These are phyloP conservation scores for Vanrija humicola DNA, from an alignment of 1,284 basidiomycete genomes.

Conservation along the genomic window DNA sequence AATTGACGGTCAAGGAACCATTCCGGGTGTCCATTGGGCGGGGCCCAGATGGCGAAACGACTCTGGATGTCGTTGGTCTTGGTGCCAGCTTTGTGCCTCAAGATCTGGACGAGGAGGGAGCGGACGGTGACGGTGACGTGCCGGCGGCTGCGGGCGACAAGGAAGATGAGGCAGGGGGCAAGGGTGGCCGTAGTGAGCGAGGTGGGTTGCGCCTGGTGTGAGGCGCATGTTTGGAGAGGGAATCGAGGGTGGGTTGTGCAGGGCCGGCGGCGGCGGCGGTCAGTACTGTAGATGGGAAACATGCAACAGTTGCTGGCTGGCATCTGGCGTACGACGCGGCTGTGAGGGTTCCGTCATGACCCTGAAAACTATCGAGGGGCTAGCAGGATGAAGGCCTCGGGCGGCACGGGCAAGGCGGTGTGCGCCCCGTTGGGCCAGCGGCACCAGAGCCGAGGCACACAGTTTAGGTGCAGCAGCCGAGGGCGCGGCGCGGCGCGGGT, in stretches of 20 bases:
- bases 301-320: not conserved
- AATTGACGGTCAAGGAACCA: slow-evolving; percentile 48
- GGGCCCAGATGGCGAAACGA: slow-evolving; percentile 24
- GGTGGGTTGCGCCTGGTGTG: not conserved
- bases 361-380: too few species aligned
- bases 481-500: too few species aligned
- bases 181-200: not conserved
- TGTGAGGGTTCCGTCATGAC: too few species aligned
- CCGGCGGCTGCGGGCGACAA: not conserved
- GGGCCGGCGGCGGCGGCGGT: not conserved
- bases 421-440: too few species aligned
- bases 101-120: not conserved
- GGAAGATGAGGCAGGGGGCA: not conserved
- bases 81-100: slow-evolving; percentile 47
- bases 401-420: too few species aligned
- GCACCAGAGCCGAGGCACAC: too few species aligned
- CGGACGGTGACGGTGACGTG: not conserved
- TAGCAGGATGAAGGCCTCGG: too few species aligned
- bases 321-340: too few species aligned
- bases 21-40: slow-evolving; percentile 37
- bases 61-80: slow-evolving; percentile 42
- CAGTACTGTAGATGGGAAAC: not conserved
- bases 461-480: too few species aligned
- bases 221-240: not conserved
- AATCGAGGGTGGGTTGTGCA: not conserved